phyloP scores from a whole-genome alignment of 441 rosid species.

The Gossypium gossypioides region DNA sequence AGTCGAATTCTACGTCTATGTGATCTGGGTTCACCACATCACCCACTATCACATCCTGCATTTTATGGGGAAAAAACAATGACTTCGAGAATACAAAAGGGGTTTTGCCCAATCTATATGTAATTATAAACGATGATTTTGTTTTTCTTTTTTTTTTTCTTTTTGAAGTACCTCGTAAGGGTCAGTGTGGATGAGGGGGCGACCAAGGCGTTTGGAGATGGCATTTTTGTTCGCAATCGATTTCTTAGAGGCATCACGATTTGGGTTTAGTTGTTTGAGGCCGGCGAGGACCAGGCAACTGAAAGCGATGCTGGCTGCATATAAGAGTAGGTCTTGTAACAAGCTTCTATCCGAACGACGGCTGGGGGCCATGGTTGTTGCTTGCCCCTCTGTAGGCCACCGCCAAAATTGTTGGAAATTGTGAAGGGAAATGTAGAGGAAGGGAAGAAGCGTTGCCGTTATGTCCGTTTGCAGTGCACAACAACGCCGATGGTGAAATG shows the following conservation, averaged over 20 bases:
- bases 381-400: background rate
- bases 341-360: conserved; percentile 48
- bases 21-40: conserved; percentile 84
- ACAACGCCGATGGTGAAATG: background rate
- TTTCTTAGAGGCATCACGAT: conserved; percentile 72
- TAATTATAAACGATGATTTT: background rate
- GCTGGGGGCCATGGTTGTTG: background rate
- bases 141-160: background rate
- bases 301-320: conserved; percentile 81
- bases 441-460: background rate
- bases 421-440: background rate
- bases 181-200: conserved; percentile 66
- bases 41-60: conserved; percentile 80
- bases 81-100: background rate
- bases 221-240: conserved; percentile 76
- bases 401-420: background rate
- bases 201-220: conserved; percentile 75
- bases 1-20: conserved; percentile 73
- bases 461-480: background rate
- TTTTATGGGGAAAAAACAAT: background rate
- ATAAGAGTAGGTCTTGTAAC: conserved; percentile 53
- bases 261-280: conserved; percentile 66
- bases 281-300: conserved; percentile 76
- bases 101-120: background rate
- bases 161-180: conserved; percentile 55